A percentile compares a stretch with the other conserved stretches of the same genome.
Conservation (phyloP, 2,329 filamentous ascomycete species). For the Nectriaceae sp. region DNA sequence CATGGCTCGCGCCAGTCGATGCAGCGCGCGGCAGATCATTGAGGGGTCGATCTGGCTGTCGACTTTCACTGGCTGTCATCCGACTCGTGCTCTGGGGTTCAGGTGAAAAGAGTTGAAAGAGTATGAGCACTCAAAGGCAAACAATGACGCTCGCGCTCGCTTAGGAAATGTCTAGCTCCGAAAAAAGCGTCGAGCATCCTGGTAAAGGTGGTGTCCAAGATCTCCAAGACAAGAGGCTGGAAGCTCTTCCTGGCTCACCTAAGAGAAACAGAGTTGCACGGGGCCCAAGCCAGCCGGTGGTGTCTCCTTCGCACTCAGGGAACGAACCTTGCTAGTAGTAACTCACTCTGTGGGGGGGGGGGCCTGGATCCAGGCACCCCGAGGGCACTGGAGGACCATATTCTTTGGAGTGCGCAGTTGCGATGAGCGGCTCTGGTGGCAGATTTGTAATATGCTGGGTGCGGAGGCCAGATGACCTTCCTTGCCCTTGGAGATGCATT, state of each 20-base stretch:
- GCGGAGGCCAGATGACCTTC: constrained; percentile 22
- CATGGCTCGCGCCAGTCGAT: constrained; percentile 16
- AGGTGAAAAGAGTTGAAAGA: constrained; percentile 9
- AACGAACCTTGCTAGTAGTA: background rate
- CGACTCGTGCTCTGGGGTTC: constrained; percentile 5
- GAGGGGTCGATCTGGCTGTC: constrained; percentile 11
- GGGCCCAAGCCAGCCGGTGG: constrained; percentile 13
- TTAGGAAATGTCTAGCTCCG: constrained; percentile 7
- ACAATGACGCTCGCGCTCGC: constrained; percentile 19
- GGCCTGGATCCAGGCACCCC: background rate
- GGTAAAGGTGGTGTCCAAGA: constrained; percentile 11
- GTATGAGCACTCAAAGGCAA: constrained; percentile 9
- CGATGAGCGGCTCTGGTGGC: constrained; percentile 20
- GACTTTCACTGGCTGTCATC: constrained; percentile 6
- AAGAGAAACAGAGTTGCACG: constrained; percentile 23
- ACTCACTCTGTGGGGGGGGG: background rate
- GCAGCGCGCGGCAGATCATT: constrained; percentile 12
- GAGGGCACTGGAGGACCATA: background rate
- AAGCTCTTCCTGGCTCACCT: constrained; percentile 4
- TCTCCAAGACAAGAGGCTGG: constrained; percentile 6
- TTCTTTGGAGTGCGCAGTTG: background rate
- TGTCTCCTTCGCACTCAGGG: background rate
- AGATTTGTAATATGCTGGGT: constrained; percentile 22
- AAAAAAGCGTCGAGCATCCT: background rate
- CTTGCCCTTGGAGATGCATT: constrained; percentile 12